A percentile compares a stretch with the other conserved stretches of the same genome.
Conservation (phyloP, 2,329 filamentous ascomycete genomes). For the Aspergillus floridensis region DNA sequence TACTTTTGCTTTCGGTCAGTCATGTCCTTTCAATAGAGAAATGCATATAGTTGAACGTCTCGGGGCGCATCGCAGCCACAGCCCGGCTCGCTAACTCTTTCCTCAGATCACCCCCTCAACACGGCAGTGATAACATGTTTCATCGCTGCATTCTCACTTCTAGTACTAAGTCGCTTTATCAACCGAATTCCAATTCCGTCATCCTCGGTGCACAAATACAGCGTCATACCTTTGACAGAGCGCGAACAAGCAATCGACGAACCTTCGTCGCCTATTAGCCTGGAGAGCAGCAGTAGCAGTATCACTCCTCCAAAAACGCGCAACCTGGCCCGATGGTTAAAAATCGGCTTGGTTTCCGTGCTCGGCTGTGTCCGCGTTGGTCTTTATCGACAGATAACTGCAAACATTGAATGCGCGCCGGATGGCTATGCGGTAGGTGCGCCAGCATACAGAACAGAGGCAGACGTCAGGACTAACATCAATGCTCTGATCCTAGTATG, state of each 20-base stretch:
- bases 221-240: constrained; percentile 29
- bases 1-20: constrained; percentile 42
- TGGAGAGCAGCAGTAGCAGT: constrained; percentile 5
- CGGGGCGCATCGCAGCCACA: not conserved
- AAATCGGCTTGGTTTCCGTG: constrained; percentile 20
- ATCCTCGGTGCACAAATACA: constrained; percentile 26
- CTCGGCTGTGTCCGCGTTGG: constrained; percentile 36
- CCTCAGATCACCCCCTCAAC: constrained; percentile 47
- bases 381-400: constrained; percentile 41
- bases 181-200: constrained; percentile 22
- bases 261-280: constrained; percentile 6
- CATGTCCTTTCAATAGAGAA: not conserved
- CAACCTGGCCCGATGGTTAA: constrained; percentile 23
- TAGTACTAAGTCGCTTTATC: constrained; percentile 37
- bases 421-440: constrained; percentile 34
- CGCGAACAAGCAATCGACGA: constrained; percentile 24
- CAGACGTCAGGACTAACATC: not conserved
- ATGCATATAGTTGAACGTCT: not conserved
- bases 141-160: constrained; percentile 38
- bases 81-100: constrained; percentile 11
- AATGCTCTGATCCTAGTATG: constrained; percentile 24
- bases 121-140: constrained; percentile 43
- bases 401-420: constrained; percentile 45
- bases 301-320: constrained; percentile 6
- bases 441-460: not conserved